Conservation (phyloP, 306 rosid species). For the Vigna trinervia region DNA sequence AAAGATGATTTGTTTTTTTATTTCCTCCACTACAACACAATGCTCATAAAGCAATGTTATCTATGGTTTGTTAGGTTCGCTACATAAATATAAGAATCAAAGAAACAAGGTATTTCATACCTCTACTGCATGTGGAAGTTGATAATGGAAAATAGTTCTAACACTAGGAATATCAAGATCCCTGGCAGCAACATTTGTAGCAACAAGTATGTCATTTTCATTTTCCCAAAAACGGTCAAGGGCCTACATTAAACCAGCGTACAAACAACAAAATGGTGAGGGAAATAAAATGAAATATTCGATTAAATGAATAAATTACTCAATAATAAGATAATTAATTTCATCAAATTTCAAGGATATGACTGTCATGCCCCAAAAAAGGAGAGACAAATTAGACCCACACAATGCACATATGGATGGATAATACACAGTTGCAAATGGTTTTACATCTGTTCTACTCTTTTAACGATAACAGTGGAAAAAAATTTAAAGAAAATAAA, state of each 20-base stretch:
- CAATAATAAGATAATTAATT: conserved; percentile 24
- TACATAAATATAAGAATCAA: conserved; percentile 17
- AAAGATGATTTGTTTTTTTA: no score
- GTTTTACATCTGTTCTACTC: not conserved
- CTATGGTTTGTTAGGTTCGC: no score
- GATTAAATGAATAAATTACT: conserved; percentile 9
- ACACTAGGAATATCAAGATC: conserved; percentile 93
- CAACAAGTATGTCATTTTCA: conserved; percentile 82
- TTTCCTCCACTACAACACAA: no score
- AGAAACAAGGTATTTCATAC: conserved; percentile 53
- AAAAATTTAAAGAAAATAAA: no score
- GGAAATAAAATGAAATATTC: conserved; percentile 12
- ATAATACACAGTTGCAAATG: not conserved
- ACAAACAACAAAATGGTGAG: not conserved
- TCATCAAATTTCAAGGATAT: conserved; percentile 19
- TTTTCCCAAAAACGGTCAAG: conserved; percentile 79
- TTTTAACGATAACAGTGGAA: no score
- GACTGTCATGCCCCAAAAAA: not conserved
- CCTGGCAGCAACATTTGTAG: conserved; percentile 92
- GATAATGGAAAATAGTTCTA: conserved; percentile 94
- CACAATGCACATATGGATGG: conserved; percentile 14
- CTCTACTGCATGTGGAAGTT: conserved; percentile 97
- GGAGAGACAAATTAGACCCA: conserved; percentile 20
- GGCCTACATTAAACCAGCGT: conserved; percentile 61
- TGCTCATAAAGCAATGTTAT: no score